Percentiles rank a stretch among this genome's conserved stretches.
Evolutionary conservation across 1,284 basidiomycete species (phyloP).

Genomic region (Puccinia novopanici): DNA sequence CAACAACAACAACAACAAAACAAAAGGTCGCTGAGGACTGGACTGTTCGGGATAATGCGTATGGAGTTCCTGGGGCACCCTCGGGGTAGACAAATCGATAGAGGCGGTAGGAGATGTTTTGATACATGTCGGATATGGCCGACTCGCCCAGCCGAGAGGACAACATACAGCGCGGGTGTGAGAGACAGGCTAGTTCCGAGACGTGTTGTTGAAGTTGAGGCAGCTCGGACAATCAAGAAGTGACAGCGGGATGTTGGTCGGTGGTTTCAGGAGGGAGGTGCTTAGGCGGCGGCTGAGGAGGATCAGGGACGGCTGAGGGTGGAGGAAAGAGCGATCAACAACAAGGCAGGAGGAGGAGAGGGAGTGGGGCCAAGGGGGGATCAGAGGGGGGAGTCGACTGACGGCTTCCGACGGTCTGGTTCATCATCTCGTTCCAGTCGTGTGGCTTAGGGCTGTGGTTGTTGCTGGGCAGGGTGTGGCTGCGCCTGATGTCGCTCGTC

Average conservation of each 20-base stretch:
- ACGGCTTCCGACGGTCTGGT: constrained; percentile 27
- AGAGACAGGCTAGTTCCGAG: too few species aligned
- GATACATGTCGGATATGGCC: too few species aligned
- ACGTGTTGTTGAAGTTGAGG: not conserved
- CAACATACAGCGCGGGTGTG: not conserved
- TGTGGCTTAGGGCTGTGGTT: not conserved
- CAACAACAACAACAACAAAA: too few species aligned
- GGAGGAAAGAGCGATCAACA: not conserved
- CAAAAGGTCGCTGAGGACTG: too few species aligned
- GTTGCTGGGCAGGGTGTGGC: constrained; percentile 13
- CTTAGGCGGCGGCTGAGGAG: not conserved
- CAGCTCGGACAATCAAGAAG: not conserved
- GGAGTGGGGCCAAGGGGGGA: not conserved
- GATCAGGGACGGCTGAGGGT: not conserved
- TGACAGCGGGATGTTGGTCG: not conserved
- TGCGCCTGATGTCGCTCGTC: constrained; percentile 4
- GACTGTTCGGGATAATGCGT: too few species aligned
- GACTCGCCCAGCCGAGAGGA: not conserved
- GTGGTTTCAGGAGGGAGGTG: not conserved
- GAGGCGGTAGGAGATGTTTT: too few species aligned
- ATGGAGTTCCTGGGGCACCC: too few species aligned
- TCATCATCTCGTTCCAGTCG: constrained; percentile 19
- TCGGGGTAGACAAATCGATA: too few species aligned
- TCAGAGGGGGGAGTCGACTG: not conserved
- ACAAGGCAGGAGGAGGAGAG: not conserved